phyloP scores from a whole-genome alignment of 805 yeast genomes.

The Metschnikowia cerradonensis region DNA sequence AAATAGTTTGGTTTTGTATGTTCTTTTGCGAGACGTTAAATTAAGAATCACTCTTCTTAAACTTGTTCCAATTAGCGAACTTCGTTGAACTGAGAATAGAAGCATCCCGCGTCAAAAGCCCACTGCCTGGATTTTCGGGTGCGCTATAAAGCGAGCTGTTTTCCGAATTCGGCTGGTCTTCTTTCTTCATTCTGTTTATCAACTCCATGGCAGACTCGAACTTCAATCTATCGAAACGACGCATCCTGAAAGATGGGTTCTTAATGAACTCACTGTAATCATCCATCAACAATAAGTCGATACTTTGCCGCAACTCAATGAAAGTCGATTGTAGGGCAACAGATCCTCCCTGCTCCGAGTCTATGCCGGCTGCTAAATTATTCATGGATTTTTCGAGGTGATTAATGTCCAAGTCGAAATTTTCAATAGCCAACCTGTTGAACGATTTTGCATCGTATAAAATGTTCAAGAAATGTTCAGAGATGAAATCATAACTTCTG shows the following conservation, averaged over 20 bases:
- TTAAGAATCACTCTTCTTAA: conserved; percentile 15
- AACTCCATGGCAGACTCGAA: conserved; percentile 66
- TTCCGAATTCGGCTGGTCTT: conserved; percentile 17
- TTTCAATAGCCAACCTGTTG: conserved; percentile 58
- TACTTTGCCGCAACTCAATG: conserved; percentile 73
- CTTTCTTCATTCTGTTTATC: conserved; percentile 47
- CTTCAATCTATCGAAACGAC: conserved; percentile 67
- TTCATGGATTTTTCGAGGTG: conserved; percentile 62
- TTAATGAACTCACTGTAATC: conserved; percentile 62
- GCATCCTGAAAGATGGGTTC: conserved; percentile 36
- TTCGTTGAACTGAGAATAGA: conserved; percentile 20
- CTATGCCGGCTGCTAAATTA: conserved; percentile 23
- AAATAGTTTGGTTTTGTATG: not conserved
- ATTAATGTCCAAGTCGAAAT: conserved; percentile 76
- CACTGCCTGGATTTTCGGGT: conserved; percentile 6
- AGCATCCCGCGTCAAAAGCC: conserved; percentile 15
- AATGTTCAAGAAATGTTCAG: conserved; percentile 61
- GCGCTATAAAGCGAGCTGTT: conserved; percentile 9
- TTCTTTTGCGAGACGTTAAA: not conserved
- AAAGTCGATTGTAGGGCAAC: conserved; percentile 69
- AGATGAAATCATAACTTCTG: conserved; percentile 81
- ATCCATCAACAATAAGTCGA: conserved; percentile 64
- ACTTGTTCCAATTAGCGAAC: conserved; percentile 32
- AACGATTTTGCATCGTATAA: conserved; percentile 53
- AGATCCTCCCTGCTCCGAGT: conserved; percentile 27